Conservation (phyloP, 2,329 filamentous ascomycete genomes). For the Geoglossum cookeanum region DNA sequence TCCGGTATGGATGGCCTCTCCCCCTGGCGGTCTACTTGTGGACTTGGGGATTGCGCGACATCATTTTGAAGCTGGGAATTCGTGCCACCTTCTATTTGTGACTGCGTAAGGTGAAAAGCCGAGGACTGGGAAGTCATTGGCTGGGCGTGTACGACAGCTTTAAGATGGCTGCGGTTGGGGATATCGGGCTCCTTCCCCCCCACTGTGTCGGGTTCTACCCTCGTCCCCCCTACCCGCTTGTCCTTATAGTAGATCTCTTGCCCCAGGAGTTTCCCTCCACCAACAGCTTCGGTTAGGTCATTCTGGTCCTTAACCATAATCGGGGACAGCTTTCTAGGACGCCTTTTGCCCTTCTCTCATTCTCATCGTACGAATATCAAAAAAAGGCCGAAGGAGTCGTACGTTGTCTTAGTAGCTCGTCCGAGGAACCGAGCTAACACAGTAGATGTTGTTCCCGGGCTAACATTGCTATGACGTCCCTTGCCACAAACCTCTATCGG, state of each 20-base stretch:
- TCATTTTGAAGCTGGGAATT: not conserved
- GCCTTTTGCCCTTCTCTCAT: not conserved
- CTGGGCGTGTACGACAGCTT: not conserved
- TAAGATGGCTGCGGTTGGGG: not conserved
- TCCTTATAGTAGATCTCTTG: not conserved
- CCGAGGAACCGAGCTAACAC: too few relatives aligned
- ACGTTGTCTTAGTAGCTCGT: not conserved
- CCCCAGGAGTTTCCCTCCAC: not conserved
- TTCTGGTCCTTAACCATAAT: not conserved
- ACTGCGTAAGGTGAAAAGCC: not conserved
- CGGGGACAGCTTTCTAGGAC: too few relatives aligned
- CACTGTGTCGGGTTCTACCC: not conserved
- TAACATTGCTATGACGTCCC: not conserved
- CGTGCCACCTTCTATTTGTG: not conserved
- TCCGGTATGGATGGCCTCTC: not conserved
- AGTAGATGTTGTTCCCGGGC: not conserved
- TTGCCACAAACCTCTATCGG: not conserved
- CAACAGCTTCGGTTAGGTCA: not conserved
- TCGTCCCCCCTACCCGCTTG: not conserved
- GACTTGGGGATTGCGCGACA: not conserved
- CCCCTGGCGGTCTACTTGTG: not conserved
- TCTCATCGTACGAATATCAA: not conserved
- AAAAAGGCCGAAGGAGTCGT: too few relatives aligned
- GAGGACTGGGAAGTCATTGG: not conserved
- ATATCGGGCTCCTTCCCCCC: not conserved